Evolutionary conservation across 2,329 filamentous ascomycete genomes (phyloP), one percentile per base, ranked within the genome.

Genomic region (Apiospora koreana): DNA sequence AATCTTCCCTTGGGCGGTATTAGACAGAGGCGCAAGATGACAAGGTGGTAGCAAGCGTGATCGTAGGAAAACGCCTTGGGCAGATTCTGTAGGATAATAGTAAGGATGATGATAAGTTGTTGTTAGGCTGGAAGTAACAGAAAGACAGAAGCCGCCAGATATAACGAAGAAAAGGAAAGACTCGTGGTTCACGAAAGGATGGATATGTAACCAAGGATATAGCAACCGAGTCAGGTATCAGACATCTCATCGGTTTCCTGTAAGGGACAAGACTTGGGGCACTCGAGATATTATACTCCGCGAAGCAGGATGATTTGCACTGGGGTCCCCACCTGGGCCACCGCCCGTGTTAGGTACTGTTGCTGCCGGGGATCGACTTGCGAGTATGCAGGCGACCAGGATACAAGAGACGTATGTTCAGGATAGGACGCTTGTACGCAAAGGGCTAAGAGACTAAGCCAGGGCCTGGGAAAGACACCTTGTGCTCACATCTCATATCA

Each of bases 401-500:
- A 58, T 58, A 35, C 28, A 58, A 58, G 28, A 58, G 50, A 38
- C 18, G 31, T 62, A 62, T 38, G 50, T 58, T 21, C 50, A 35
- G 28, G 16, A 35, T n/a, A 58, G 50, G n/a, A 38, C 23, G 64
- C 64, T 66, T 66, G 64, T 66, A 66, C 64, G 25, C 21, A 66
- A 43, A 18, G 38, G 64, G 64, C 45, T 42, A 45, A 45, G 64
- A 45, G 21, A 31, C 64, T n/a, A 43, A 28, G 38, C 64, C 64
- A 66, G 54, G 54, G 54, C 54, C 38, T 62, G 31, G 50, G 54
- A 62, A 66, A 45, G 38, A 66, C 38, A 65, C 38, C 38, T 31
- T 66, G 64, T 66, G 64, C 41, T 66, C 64, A 66, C 38, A 66
- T 66, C 54, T 62, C 64, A 45, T 66, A 66, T 66, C 38, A 66